Conservation (phyloP, 164 flowering plant species). For the Aristolochia fimbriata region DNA sequence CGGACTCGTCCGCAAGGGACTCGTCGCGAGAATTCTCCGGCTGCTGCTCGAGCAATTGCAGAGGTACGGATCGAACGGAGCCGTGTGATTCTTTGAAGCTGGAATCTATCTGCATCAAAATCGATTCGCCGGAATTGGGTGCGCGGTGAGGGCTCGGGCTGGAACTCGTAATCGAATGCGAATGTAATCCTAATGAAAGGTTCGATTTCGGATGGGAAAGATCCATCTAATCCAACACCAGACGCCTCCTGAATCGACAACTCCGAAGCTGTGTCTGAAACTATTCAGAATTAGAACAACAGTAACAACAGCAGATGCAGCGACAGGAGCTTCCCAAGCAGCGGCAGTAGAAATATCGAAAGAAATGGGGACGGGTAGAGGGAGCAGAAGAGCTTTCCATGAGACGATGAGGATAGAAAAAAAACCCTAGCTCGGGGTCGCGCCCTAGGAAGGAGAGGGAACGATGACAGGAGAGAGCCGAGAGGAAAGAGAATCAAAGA, state of each 20-base stretch:
- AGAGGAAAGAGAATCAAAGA: no score
- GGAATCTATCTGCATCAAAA: conserved; percentile 31
- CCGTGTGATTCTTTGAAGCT: conserved; percentile 15
- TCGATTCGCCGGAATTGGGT: conserved; percentile 21
- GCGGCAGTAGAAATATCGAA: conserved; percentile 23
- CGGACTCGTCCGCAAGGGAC: background rate
- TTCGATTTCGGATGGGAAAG: conserved; percentile 24
- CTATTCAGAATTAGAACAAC: conserved; percentile 13
- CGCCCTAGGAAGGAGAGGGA: background rate
- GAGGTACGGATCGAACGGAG: conserved; percentile 21
- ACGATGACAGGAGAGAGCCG: background rate
- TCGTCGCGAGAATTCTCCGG: background rate
- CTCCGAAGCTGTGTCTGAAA: background rate
- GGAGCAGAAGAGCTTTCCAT: conserved; percentile 8
- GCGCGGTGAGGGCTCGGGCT: no score
- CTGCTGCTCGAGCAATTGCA: conserved; percentile 30
- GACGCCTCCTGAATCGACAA: background rate
- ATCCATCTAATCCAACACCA: conserved; percentile 26
- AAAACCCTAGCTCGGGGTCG: background rate
- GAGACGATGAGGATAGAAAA: conserved; percentile 8
- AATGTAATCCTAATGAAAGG: conserved; percentile 21
- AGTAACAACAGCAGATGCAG: conserved; percentile 37
- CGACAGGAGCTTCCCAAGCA: conserved; percentile 21
- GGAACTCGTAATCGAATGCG: conserved; percentile 7
- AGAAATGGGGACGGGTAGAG: conserved; percentile 5